phyloP scores from a whole-genome alignment of 2,329 filamentous ascomycete species.

The Venturia carpophila region DNA sequence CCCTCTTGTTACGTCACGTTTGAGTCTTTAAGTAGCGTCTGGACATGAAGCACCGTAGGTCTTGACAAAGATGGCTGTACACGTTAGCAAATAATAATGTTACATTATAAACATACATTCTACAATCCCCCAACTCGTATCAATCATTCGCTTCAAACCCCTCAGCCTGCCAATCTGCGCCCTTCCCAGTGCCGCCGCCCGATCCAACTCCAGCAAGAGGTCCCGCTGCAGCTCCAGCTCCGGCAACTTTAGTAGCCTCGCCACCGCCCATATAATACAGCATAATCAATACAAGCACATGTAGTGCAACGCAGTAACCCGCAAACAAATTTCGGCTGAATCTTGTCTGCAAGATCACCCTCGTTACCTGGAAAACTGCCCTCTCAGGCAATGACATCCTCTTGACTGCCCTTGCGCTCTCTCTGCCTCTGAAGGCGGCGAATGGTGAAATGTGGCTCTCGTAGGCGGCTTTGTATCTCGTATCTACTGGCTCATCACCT shows the following conservation, averaged over 20 bases:
- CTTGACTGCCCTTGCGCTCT: conserved; percentile 82
- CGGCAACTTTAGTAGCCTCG: conserved; percentile 20
- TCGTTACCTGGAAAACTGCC: conserved; percentile 80
- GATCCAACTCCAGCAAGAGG: conserved; percentile 19
- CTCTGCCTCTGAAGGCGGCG: conserved; percentile 87
- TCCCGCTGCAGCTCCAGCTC: conserved; percentile 21
- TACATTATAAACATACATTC: not conserved
- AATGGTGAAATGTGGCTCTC: conserved; percentile 95
- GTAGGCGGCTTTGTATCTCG: conserved; percentile 85
- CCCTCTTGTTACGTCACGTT: no score
- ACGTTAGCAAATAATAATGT: no score
- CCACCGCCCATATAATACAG: conserved; percentile 69
- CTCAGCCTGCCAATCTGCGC: conserved; percentile 31
- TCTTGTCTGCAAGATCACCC: conserved; percentile 82
- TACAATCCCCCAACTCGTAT: no score
- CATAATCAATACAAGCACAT: conserved; percentile 78
- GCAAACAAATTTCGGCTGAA: conserved; percentile 92
- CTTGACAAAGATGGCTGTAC: no score
- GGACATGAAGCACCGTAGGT: no score
- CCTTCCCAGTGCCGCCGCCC: conserved; percentile 15
- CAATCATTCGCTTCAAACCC: conserved; percentile 25
- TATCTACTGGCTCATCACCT: conserved; percentile 51
- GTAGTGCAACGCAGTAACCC: conserved; percentile 79
- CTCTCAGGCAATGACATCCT: conserved; percentile 89
- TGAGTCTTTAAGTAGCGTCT: no score